A percentile compares a stretch with the other conserved stretches of the same genome.
Conservation (phyloP, 805 yeast species). For the Pichia gijzeniarum region DNA sequence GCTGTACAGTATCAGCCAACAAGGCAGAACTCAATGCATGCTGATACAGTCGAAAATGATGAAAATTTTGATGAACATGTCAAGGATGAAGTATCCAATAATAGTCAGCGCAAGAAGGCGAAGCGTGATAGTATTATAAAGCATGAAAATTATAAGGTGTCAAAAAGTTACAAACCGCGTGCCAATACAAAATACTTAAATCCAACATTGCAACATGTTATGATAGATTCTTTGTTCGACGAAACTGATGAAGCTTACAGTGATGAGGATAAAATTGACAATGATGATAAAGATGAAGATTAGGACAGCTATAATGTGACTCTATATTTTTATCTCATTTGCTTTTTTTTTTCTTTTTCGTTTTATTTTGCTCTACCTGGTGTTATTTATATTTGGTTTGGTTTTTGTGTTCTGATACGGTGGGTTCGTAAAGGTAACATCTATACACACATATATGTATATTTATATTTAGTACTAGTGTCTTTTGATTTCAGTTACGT, state of each 20-base stretch:
- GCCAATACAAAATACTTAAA: constrained; percentile 9
- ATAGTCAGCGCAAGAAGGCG: not conserved
- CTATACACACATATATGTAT: too few relatives aligned
- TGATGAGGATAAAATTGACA: not conserved
- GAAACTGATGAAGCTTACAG: constrained; percentile 2
- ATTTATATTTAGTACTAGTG: too few relatives aligned
- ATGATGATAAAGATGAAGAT: not conserved
- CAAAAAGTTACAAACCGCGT: not conserved
- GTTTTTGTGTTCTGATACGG: too few relatives aligned
- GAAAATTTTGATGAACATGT: not conserved
- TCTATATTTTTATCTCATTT: too few relatives aligned
- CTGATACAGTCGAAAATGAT: not conserved
- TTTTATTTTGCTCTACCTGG: too few relatives aligned
- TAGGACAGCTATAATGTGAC: not conserved
- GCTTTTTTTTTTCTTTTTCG: too few relatives aligned
- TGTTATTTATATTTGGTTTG: too few relatives aligned
- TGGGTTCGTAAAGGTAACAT: too few relatives aligned
- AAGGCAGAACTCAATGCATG: not conserved
- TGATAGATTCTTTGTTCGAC: constrained; percentile 10
- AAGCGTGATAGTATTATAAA: constrained; percentile 1
- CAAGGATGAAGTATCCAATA: not conserved
- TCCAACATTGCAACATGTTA: constrained; percentile 18
- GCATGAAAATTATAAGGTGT: constrained; percentile 4
- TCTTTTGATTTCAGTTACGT: too few relatives aligned
- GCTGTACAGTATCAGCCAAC: constrained; percentile 8